Conservation (phyloP, 352 stramenopile genomes). For the Nothophytophthora sp. region DNA sequence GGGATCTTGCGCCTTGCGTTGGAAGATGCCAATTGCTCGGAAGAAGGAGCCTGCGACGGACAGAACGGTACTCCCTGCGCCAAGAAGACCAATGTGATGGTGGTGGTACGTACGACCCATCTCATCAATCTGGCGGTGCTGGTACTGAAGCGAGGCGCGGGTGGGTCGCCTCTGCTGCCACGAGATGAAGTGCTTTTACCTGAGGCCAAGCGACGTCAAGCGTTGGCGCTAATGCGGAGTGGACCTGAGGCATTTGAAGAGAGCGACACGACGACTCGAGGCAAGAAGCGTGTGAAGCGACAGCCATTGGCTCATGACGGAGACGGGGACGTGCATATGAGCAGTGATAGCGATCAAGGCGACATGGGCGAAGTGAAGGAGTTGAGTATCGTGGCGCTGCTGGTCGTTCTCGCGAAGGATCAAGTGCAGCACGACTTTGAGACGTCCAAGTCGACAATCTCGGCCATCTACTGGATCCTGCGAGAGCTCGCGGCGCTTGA, state of each 20-base stretch:
- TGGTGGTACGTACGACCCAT: slow-evolving; percentile 64
- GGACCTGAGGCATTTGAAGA: slow-evolving; percentile 69
- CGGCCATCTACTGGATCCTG: slow-evolving; percentile 82
- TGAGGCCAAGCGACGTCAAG: slow-evolving; percentile 52
- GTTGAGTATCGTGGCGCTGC: slow-evolving; percentile 58
- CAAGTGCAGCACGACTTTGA: slow-evolving; percentile 80
- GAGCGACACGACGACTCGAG: slow-evolving; percentile 36
- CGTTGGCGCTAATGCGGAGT: slow-evolving; percentile 50
- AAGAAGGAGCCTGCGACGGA: slow-evolving; percentile 21
- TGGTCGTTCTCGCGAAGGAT: slow-evolving; percentile 63
- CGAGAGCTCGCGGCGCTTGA: slow-evolving; percentile 64
- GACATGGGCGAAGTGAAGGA: slow-evolving; percentile 58
- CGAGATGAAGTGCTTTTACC: slow-evolving; percentile 32
- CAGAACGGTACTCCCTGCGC: slow-evolving; percentile 6
- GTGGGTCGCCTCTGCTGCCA: slow-evolving; percentile 5
- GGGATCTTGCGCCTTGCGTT: slow-evolving; percentile 68
- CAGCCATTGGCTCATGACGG: slow-evolving; percentile 43
- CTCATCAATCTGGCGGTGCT: slow-evolving; percentile 68
- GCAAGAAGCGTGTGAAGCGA: slow-evolving; percentile 74
- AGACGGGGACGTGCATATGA: slow-evolving; percentile 67
- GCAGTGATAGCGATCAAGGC: slow-evolving; percentile 70
- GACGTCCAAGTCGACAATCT: slow-evolving; percentile 77
- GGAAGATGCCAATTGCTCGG: slow-evolving; percentile 44
- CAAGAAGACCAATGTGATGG: slow-evolving; percentile 71
- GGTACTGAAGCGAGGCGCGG: slow-evolving; percentile 45